Evolutionary conservation across 116 monocot genomes (phyloP), one percentile per base, ranked within the genome.

Genomic region (Trichopus zeylanicus): DNA sequence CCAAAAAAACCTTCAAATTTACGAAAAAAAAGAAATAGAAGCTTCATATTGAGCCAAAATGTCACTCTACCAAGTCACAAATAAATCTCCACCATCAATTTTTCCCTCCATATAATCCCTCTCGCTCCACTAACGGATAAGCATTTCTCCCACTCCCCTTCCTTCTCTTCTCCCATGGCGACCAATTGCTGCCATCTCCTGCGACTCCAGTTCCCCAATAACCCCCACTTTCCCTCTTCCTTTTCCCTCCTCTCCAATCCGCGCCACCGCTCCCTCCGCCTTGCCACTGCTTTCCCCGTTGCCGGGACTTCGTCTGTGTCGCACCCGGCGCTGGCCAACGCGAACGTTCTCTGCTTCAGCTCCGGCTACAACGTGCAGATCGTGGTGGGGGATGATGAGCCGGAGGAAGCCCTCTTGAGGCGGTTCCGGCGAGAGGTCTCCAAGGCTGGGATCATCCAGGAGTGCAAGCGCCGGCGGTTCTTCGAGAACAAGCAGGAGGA

Each of bases 321-420:
- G 18, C 21, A 68, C 11, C 68, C 79, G n/a, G 71, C 68, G 5
- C 26, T 62, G 2, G 11, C 11, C 37, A 12, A 80, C 27, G 74
- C 69, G 3, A 73, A 74, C 37, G 59, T 66, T 51, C 48, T 77
- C 55, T 72, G 42, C 64, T 78, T 73, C 60, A 54, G 49, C 32
- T 70, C 86, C 8, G 80, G 83, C 1, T 95, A 83, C 69, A 95
- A 95, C 60, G 94, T 95, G 26, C 89, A 89, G 86, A 68, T 89
- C 60, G 54, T 83, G 3, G 86, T 89, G 6, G 86, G 72, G 21
- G 94, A 95, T 42, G 74, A 78, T 54, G 94, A 95, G 60, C 61
- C 86, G 20, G 86, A 85, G 60, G 94, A 95, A 31, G 65, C 53
- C 7, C 73, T 86, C 33, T 51, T 89, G 57, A 25, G 87, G 71